Evolutionary conservation across 495 filamentous ascomycete species (phyloP), one percentile per base, ranked within the genome.

Genomic region (Lasiosphaeria miniovina): DNA sequence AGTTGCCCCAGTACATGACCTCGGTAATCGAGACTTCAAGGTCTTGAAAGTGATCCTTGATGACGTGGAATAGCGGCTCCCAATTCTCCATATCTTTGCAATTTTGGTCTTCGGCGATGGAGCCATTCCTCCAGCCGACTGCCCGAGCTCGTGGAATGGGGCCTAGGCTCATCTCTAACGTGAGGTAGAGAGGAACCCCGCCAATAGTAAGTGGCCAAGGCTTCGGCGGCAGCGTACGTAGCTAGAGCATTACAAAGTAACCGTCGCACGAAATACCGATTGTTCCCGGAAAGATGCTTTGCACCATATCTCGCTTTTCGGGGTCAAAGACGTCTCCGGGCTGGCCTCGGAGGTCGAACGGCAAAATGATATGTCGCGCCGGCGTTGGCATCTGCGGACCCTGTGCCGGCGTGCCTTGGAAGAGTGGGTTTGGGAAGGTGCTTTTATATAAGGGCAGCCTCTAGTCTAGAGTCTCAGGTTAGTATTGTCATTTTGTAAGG

Each of bases 131-230:
- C 36, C 4, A 31, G 36, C 10, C 34, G 52, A 40, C 52, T 1
- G 34, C 3, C 36, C 52, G 38, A n/a, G 34, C 34, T 53, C 6
- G 50, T 53, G 50, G 50, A 34, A 53, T 53, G 50, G 50, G 50
- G 4, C 31, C 50, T 53, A 32, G 17, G 50, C 50, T 32, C 17
- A 53, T 53, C 50, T 53, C 7, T 32, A 53, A 36, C 50, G 31
- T 34, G 17, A 53, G 50, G 50, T 53, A 36, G 50, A 53, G 50
- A 10, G 50, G 50, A 53, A 14, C 32, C 12, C 50, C 50, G 50
- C 32, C 50, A 53, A 53, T 53, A 15, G 50, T 53, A 35, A 53
- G 50, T 53, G 50, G 50, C 50, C 50, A 53, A 53, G 50, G 50
- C 50, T 53, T 53, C 24, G 50, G 50, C 50, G 50, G 50, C 32